Base-by-base conservation (phyloP, 1,284 basidiomycete genomes). In the Xanthoconium separans region DNA sequence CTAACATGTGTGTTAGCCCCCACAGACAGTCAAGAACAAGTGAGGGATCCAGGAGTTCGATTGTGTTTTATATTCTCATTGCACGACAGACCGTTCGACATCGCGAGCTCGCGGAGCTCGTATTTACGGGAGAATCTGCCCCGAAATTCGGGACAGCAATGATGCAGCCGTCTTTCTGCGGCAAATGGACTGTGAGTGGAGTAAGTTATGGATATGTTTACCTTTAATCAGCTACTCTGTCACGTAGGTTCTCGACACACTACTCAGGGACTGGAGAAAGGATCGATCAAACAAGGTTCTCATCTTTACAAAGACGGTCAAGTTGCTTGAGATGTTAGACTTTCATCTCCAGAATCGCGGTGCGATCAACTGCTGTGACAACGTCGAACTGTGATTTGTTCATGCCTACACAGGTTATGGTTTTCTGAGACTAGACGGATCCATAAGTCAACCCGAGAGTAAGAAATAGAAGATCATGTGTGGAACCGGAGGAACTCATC, bases 221-320 rank as follows among this genome's bases (percentile, higher is more conserved):
- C 4, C 11, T 27, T 37, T n/a, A 24, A 50, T 16, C 30, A 42
- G n/a, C 33, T 22, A 13, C 24, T 16, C 11, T 22, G 22, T 22
- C 22, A 22, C 12, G 2, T 62, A 91, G 86, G 82, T 89, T 0
- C 71, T 94, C 16, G 77, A 85, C 54, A 73, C 77, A 1, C 73
- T 94, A 1, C 73, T 94, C 16, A 75, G 71, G 31, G 79, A 83
- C 54, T 91, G 89, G 89, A 73, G 74, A 42, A 79, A 76, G 59
- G 85, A 87, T 55, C 62, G 58, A 3, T 74, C 76, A 1, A 94
- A 89, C 70, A 93, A 92, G 65, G 86, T 93, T 24, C 75, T 94
- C 24, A 84, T 94, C 50, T 95, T 95, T 70, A 93, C 91, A 3
- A 91, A 91, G 66, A 89, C 89, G 1, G 83, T 91, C 54, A 92